Base-by-base conservation (phyloP, 495 filamentous ascomycete genomes). In the Penicillium pulvis region DNA sequence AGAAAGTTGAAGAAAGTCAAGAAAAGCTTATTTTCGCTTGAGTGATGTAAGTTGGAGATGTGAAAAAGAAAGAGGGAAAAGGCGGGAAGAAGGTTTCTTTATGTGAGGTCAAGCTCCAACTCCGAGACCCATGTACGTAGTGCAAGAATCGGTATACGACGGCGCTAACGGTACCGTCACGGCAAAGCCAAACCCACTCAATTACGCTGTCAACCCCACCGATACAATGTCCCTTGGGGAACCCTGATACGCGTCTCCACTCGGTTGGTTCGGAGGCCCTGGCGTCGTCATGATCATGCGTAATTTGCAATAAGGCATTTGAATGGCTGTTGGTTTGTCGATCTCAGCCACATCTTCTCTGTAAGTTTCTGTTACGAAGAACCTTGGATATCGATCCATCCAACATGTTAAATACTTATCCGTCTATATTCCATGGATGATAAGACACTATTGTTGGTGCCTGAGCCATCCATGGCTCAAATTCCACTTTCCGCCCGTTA, bases 231-330 rank as follows among this genome's bases (percentile, higher is more conserved):
- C 41, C 30, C 10, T 26, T 35, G n/a, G 9, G 4, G n/a, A 39
- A 39, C 49, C 43, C 53, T 46, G 43, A 56, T 35, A 33, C n/a
- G 43, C 17, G 16, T 36, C 19, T 30, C 23, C 39, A 53, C 44
- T 54, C 43, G 56, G 49, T 47, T 46, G 35, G 23, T 4, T 35
- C 33, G 43, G 50, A 24, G 51, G 43, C 10, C 43, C 44, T 49
- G 43, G 44, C 57, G 51, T 59, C 51, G 57, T 39, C 33, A 49
- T 35, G 44, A 42, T 31, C 44, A 41, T 54, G 35, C 47, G 47
- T 42, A 57, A 57, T 44, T 8, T 52, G 26, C 10, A 14, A 10
- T 14, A 36, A 11, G 33, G 4, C 1, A 4, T 12, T 14, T 36
- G 33, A 36, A 36, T 12, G 33, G 33, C 9, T 36, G 33, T 36